Base-by-base conservation (phyloP, 768 basidiomycete genomes). In the Glaciozyma antarctica region DNA sequence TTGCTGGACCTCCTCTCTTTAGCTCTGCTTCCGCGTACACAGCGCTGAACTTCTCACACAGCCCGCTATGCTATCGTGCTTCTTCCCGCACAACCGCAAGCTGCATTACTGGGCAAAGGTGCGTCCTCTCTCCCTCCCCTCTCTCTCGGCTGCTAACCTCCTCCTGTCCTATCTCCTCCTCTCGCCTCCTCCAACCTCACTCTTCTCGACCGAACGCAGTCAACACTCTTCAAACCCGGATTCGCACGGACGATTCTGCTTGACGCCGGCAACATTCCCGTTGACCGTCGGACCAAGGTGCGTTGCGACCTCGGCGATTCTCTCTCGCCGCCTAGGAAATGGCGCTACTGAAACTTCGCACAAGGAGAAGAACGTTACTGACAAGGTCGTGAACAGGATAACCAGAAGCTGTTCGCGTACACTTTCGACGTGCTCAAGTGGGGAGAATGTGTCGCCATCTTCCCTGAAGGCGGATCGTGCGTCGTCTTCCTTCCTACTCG, bases 251-350 rank as follows among this genome's bases (percentile, higher is more conserved):
- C 84, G 69, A 82, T 98, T 64, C 81, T 98, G 13, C 82, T 83
- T 60, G 87, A 88, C 66, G 88, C 94, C 3, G 93, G 95, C n/a
- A 95, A 95, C 76, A 93, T 99, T 69, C 92, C 94, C 28, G 94
- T 98, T 44, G 93, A 95, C 77, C 84, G 95, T 66, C 92, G 89
- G 78, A 88, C 83, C 66, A 90, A 74, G 64, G 69, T 67, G 8
- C 10, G 62, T 41, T 32, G 32, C 38, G 13, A 41, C 38, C 22
- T 28, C 32, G 5, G 32, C 32, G n/a, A n/a, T 9, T 32, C 5
- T 32, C 32, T 32, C 32, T 32, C 32, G 32, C 32, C 32, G 32
- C 32, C 32, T 32, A 5, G 5, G 32, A 32, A 4, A 32, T 9
- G 32, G 5, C 9, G 4, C 32, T 32, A 32, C 32, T 32, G 32